phyloP scores from a whole-genome alignment of 108 stramenopile species.

The Bacterosira constricta region DNA sequence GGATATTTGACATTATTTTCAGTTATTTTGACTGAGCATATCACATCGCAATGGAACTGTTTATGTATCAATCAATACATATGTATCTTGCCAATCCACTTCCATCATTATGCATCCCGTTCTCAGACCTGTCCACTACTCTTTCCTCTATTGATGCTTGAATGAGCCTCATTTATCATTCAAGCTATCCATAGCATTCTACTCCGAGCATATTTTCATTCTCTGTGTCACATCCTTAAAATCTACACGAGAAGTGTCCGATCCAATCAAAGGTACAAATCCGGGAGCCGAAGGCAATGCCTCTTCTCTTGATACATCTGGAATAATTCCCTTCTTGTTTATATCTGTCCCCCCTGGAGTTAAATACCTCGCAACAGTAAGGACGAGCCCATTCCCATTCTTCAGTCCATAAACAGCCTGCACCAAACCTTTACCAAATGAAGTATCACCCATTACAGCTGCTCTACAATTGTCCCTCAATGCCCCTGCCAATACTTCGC shows the following conservation, averaged over 20 bases:
- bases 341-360: slow-evolving; percentile 91
- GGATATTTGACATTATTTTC: slow-evolving; percentile 31
- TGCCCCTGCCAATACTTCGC: slow-evolving; percentile 92
- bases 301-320: slow-evolving; percentile 58
- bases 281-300: slow-evolving; percentile 54
- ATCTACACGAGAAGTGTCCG: slow-evolving; percentile 77
- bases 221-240: slow-evolving; percentile 60
- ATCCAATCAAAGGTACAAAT: slow-evolving; percentile 58
- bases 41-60: no score
- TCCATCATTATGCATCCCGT: no score
- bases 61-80: no score
- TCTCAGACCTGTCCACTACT: no score
- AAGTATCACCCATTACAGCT: slow-evolving; percentile 86
- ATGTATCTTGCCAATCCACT: no score
- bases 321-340: slow-evolving; percentile 84
- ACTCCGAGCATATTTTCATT: slow-evolving; percentile 8
- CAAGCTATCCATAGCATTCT: neutral
- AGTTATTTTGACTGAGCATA: no score
- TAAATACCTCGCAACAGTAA: slow-evolving; percentile 93
- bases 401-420: slow-evolving; percentile 95
- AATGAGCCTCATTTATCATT: no score
- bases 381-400: slow-evolving; percentile 89
- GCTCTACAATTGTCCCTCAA: slow-evolving; percentile 94
- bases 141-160: neutral
- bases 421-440: slow-evolving; percentile 95